A percentile compares a stretch with the other conserved stretches of the same genome.
Evolutionary conservation across 2,329 filamentous ascomycete genomes (phyloP).

Genomic region (Tricladium varicosporioides): DNA sequence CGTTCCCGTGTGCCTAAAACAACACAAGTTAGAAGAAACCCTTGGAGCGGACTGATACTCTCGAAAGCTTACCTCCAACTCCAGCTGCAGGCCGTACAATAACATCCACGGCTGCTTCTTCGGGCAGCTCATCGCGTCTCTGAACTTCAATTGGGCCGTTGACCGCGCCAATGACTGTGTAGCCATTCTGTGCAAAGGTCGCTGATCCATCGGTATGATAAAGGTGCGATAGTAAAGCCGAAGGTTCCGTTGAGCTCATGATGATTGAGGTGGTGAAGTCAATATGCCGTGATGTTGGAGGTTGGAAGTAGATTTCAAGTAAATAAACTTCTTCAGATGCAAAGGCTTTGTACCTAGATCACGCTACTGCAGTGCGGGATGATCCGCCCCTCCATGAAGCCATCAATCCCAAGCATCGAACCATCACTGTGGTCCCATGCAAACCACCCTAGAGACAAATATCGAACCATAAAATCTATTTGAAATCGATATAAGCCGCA

Average conservation of each 20-base stretch:
- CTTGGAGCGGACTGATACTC: neutral
- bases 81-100: constrained; percentile 83
- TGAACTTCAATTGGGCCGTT: constrained; percentile 92
- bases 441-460: neutral
- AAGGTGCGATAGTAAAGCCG: constrained; percentile 51
- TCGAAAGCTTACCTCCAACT: constrained; percentile 63
- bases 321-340: constrained; percentile 3
- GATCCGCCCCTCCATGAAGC: constrained; percentile 1
- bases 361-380: constrained; percentile 2
- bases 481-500: constrained; percentile 7
- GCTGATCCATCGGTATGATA: constrained; percentile 77
- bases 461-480: too few species aligned
- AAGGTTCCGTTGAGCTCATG: constrained; percentile 50
- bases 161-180: constrained; percentile 78
- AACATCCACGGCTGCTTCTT: constrained; percentile 88
- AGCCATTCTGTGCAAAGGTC: constrained; percentile 71
- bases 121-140: constrained; percentile 84
- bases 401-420: neutral
- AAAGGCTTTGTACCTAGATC: neutral
- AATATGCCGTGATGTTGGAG: neutral
- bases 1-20: constrained; percentile 64
- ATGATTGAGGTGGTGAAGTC: constrained; percentile 33
- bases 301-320: neutral
- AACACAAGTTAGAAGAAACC: constrained; percentile 11
- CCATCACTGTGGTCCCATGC: neutral